Percentiles rank a stretch among this genome's conserved stretches.
These are phyloP conservation scores for Exobasidium cylindrosporum DNA, from an alignment of 1,284 basidiomycete species.

Conservation along the genomic window DNA sequence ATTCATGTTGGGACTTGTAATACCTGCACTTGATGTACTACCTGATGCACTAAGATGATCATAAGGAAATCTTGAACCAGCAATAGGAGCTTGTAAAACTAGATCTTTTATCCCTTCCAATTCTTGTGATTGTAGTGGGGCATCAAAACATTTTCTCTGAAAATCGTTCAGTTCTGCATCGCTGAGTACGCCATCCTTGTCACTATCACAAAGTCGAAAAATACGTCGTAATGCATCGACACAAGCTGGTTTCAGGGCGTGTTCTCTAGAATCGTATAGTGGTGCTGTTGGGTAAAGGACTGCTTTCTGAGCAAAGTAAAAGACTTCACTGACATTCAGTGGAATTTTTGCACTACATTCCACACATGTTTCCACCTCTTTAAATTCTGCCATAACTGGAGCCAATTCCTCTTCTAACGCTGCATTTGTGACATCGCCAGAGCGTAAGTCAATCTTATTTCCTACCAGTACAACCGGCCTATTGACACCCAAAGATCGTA, in stretches of 20 bases:
- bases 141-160: conserved; percentile 92
- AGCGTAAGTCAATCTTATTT: conserved; percentile 94
- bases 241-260: conserved; percentile 79
- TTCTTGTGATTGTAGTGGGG: conserved; percentile 85
- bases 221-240: conserved; percentile 83
- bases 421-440: conserved; percentile 88
- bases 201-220: conserved; percentile 90
- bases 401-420: conserved; percentile 73
- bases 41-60: conserved; percentile 30
- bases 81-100: conserved; percentile 35
- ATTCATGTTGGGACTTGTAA: background rate
- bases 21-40: conserved; percentile 21
- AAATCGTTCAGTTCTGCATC: conserved; percentile 92
- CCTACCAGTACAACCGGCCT: conserved; percentile 95
- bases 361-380: conserved; percentile 85
- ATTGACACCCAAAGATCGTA: conserved; percentile 84
- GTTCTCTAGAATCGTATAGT: conserved; percentile 87
- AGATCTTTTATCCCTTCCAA: conserved; percentile 64
- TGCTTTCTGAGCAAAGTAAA: conserved; percentile 98
- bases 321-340: conserved; percentile 93
- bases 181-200: conserved; percentile 90
- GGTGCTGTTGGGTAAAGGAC: conserved; percentile 96
- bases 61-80: conserved; percentile 25
- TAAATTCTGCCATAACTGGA: conserved; percentile 54
- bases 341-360: conserved; percentile 81